These are phyloP conservation scores for Phellopilus nigrolimitatus DNA, from an alignment of 1,284 basidiomycete genomes.

Conservation along the genomic window DNA sequence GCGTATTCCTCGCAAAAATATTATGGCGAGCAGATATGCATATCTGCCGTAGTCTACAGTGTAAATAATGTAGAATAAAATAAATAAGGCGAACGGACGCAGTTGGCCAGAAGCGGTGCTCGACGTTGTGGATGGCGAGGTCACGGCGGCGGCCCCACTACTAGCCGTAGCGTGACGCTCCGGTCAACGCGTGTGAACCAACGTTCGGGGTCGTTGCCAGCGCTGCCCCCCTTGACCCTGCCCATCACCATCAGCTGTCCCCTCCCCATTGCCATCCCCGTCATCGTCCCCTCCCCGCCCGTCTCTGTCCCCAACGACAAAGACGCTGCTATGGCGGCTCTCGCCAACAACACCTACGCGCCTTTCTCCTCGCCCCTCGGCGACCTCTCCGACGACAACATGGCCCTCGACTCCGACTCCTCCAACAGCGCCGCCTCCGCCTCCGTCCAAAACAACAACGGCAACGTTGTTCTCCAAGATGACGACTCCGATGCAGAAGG, in stretches of 20 bases:
- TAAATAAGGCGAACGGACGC: neutral
- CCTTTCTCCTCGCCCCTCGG: constrained; percentile 1
- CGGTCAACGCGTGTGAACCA: constrained; percentile 9
- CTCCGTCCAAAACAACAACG: constrained; percentile 4
- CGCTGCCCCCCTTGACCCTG: constrained; percentile 2
- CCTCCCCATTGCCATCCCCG: constrained; percentile 1
- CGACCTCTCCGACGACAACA: constrained; percentile 18
- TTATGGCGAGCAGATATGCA: neutral
- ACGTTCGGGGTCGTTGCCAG: neutral
- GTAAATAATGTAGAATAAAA: neutral
- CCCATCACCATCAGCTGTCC: neutral
- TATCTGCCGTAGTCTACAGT: neutral
- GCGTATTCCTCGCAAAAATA: neutral
- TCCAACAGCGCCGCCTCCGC: neutral
- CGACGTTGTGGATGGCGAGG: constrained; percentile 7
- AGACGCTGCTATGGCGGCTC: constrained; percentile 11
- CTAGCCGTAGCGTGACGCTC: constrained; percentile 7
- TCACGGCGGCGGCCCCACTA: constrained; percentile 6
- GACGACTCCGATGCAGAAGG: constrained; percentile 21
- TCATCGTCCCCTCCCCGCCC: constrained; percentile 3
- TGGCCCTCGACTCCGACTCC: constrained; percentile 17
- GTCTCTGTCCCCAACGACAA: neutral
- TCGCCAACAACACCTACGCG: constrained; percentile 4
- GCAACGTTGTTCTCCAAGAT: neutral
- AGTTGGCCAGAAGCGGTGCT: constrained; percentile 4